Conservation (phyloP, 495 filamentous ascomycete genomes). For the Ascodesmis nigricans region DNA sequence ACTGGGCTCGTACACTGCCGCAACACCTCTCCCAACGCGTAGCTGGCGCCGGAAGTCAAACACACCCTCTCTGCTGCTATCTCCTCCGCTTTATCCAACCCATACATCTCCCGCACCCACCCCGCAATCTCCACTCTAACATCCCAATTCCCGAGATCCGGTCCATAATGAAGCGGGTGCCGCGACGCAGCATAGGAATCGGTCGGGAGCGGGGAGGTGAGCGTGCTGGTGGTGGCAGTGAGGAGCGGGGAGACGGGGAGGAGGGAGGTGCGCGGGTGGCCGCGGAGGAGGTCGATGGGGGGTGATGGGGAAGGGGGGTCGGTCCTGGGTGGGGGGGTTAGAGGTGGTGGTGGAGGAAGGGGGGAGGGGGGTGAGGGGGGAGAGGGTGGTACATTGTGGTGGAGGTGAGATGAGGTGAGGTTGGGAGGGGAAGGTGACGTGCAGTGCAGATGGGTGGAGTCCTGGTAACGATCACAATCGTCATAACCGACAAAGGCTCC, state of each 20-base stretch:
- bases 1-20: conserved; percentile 52
- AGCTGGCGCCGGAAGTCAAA: conserved; percentile 60
- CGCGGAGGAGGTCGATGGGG: conserved; percentile 18
- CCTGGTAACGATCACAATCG: too few species aligned
- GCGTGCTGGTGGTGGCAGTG: conserved; percentile 30
- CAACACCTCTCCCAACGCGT: conserved; percentile 50
- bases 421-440: not conserved
- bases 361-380: too few species aligned
- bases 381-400: not conserved
- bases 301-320: too few species aligned
- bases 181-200: conserved; percentile 7
- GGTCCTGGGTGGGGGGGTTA: not conserved
- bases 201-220: conserved; percentile 34
- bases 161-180: conserved; percentile 44
- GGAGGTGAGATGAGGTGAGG: not conserved
- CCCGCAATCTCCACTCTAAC: conserved; percentile 38
- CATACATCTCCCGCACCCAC: conserved; percentile 48
- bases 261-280: conserved; percentile 26
- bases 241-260: conserved; percentile 40
- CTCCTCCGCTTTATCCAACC: conserved; percentile 5
- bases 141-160: conserved; percentile 50
- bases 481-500: too few species aligned
- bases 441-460: too few species aligned
- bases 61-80: conserved; percentile 37
- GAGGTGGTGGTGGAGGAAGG: not conserved